A percentile compares a stretch with the other conserved stretches of the same genome.
These are phyloP conservation scores for Thymus quinquecostatus DNA, from an alignment of 257 asterid species.

Conservation along the genomic window DNA sequence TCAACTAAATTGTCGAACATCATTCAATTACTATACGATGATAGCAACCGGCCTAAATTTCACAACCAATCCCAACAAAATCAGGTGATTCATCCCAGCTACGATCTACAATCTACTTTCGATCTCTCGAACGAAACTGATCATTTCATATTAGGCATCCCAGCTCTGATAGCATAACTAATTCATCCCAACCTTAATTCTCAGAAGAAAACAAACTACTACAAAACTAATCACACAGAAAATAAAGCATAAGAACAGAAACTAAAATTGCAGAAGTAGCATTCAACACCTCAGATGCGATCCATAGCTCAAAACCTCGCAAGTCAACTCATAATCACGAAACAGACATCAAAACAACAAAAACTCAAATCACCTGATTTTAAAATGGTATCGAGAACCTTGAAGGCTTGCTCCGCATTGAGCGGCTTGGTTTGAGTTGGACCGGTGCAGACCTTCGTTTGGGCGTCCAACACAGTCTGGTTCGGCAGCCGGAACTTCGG, in stretches of 20 bases:
- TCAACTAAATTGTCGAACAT: slow-evolving; percentile 3
- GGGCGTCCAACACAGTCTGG: slow-evolving; percentile 87
- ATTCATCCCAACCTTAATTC: not conserved
- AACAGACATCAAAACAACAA: not conserved
- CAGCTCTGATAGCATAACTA: not conserved
- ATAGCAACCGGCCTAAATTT: not conserved
- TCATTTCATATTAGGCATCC: slow-evolving; percentile 14
- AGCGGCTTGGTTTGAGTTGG: slow-evolving; percentile 97
- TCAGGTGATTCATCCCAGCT: slow-evolving; percentile 1
- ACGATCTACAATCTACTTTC: not conserved
- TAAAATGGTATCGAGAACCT: slow-evolving; percentile 76
- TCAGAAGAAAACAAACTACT: not conserved
- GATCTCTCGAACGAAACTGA: not conserved
- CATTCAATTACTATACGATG: not conserved
- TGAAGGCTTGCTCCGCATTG: slow-evolving; percentile 82
- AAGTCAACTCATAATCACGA: slow-evolving; percentile 25
- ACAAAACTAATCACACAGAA: not conserved
- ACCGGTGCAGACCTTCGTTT: slow-evolving; percentile 90
- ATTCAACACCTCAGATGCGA: slow-evolving; percentile 23
- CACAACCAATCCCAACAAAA: not conserved
- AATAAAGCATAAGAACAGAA: not conserved
- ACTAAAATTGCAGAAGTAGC: not conserved
- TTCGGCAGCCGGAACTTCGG: slow-evolving; percentile 58
- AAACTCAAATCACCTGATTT: slow-evolving; percentile 59
- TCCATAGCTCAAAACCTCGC: slow-evolving; percentile 4